Base-by-base conservation (phyloP, 352 stramenopile species). In the Pythium brachiatum region DNA sequence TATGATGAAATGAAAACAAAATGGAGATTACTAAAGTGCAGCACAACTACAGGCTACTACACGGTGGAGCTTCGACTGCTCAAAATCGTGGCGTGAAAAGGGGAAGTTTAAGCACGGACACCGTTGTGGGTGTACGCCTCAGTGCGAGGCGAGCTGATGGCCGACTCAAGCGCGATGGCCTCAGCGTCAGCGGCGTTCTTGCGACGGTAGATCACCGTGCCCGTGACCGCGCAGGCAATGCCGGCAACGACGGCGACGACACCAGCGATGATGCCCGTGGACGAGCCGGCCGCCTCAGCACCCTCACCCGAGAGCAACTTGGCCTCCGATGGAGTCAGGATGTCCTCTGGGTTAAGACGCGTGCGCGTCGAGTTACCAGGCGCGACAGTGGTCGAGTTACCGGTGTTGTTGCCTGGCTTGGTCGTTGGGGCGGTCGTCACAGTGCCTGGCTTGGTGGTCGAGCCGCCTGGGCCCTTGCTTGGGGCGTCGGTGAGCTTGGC, bases 201-300 rank as follows among this genome's bases (percentile, higher is more conserved):
- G 6, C 31, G 47, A 15, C 47, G 58, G 50, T 65, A 65, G 38
- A 65, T 38, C 6, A 52, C 41, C 34, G 58, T 52, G 16, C 58
- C 60, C 1, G 47, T 27, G 23, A 53, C 50, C 11, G 59, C 60
- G 23, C 51, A 55, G 0, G 60, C 60, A 29, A 66, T 25, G 21
- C 51, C 60, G 18, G 60, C 60, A 38, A 66, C 52, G 3, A 46
- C 52, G 8, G 29, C 60, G 16, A 66, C 15, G 16, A 50, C 51
- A 39, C 51, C 60, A 23, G 53, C 27, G n/a, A 32, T 57, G 38
- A 23, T 41, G 34, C 47, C 52, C 4, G 50, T 43, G 1, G 48
- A 54, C 41, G 41, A 48, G 41, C 3, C 12, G 6, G 41, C 20
- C 6, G n/a, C 41, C 1, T 8, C 41, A 26, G 26, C n/a, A n/a